These are phyloP conservation scores for Solanum piurae DNA, from an alignment of 257 asterid species.

Conservation along the genomic window DNA sequence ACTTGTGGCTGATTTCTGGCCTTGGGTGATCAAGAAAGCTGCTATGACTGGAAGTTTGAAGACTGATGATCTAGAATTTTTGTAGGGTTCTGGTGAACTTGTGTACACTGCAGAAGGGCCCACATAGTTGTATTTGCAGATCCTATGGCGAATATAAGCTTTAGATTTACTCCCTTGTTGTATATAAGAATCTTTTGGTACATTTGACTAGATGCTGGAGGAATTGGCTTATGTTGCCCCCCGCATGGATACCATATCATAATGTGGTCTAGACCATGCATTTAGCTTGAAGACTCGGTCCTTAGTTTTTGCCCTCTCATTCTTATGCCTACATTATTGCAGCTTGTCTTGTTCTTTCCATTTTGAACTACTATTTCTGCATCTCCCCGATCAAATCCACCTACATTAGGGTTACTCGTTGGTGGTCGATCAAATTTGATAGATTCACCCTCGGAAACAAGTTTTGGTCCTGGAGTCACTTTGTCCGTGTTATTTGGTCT, in stretches of 20 bases:
- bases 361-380: neutral
- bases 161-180: neutral
- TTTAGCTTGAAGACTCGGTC: neutral
- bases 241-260: neutral
- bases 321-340: neutral
- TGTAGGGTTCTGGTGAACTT: neutral
- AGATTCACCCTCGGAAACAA: neutral
- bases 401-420: neutral
- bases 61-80: neutral
- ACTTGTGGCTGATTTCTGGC: neutral
- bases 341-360: neutral
- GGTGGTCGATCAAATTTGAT: neutral
- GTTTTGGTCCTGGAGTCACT: neutral
- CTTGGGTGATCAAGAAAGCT: neutral
- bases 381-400: neutral
- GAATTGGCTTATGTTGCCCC: neutral
- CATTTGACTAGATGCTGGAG: neutral
- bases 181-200: neutral
- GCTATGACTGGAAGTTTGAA: neutral
- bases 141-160: neutral
- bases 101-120: neutral
- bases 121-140: neutral
- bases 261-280: neutral
- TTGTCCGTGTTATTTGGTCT: neutral
- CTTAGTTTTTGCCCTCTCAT: neutral